Evolutionary conservation across 768 basidiomycete genomes (phyloP).

Genomic region (Pisolithus sp.): DNA sequence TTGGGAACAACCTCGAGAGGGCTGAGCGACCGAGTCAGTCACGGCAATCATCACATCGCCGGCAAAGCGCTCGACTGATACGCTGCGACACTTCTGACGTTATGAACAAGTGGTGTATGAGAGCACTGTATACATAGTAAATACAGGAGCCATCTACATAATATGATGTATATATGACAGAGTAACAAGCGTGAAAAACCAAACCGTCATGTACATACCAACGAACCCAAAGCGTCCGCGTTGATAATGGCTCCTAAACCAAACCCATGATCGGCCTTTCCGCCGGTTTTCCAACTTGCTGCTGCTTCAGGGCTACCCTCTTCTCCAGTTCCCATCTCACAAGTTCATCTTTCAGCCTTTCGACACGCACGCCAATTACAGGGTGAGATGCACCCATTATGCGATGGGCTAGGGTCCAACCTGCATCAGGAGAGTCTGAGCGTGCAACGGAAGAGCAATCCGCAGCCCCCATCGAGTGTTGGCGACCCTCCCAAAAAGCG

Average conservation of each 20-base stretch:
- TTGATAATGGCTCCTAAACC: neutral
- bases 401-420: constrained; percentile 18
- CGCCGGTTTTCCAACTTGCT: constrained; percentile 16
- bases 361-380: constrained; percentile 35
- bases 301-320: constrained; percentile 20
- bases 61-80: neutral
- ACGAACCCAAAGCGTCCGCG: neutral
- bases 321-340: constrained; percentile 38
- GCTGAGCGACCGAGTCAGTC: neutral
- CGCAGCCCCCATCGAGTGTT: constrained; percentile 19
- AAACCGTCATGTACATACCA: neutral
- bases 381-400: constrained; percentile 42
- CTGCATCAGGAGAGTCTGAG: constrained; percentile 4
- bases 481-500: constrained; percentile 72
- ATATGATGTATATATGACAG: neutral
- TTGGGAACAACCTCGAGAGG: neutral
- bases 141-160: neutral
- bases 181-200: neutral
- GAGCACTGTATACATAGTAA: neutral
- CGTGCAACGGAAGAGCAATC: constrained; percentile 16
- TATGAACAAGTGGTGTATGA: neutral
- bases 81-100: neutral
- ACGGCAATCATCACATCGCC: neutral
- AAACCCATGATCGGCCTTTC: constrained; percentile 6
- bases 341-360: constrained; percentile 38